Evolutionary conservation across 306 rosid species (phyloP), one percentile per base, ranked within the genome.

Genomic region (Betula pendula): DNA sequence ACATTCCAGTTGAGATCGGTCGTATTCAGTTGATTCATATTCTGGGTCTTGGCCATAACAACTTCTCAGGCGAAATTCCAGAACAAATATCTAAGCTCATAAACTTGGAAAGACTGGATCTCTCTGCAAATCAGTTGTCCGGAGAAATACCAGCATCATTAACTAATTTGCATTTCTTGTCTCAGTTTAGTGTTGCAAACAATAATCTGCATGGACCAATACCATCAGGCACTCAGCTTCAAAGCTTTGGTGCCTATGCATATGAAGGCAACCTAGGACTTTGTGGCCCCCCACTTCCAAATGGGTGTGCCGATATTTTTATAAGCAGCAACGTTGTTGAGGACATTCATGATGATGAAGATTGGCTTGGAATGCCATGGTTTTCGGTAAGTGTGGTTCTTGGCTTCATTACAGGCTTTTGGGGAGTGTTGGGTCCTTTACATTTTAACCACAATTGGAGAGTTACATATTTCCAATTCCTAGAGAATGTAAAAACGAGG

Each of bases 1-100:
- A 20, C 8, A 77, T 77, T 42, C 81, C 75, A 0, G 7, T 3
- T 15, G 75, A 77, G 70, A 56, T 77, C 0, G 81, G 81, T 11
- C 33, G 27, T 8, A n/a, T n/a, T n/a, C n/a, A n/a, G n/a, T 45
- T 69, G 74, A 14, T 77, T 17, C 75, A 2, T 17, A 16, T 0
- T 2, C 25, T 77, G 22, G 24, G 35, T 53, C 49, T 77, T 0
- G 13, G 62, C n/a, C 0, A 13, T 14, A 77, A 78, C 49, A 47
- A 31, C 13, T 12, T 69, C 47, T 53, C 81, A 0, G 70, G 70
- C 6, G 29, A 15, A 6, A 69, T 77, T 40, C 76, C 76, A 2
- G 27, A 70, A 16, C n/a, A 78, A 47, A 70, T 78, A 17, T 70
- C 71, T 7, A 5, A 70, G 13, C 49, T 78, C 25, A 78, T 42